Percentiles rank a stretch among this genome's conserved stretches.
Evolutionary conservation across 306 rosid species (phyloP).

Genomic region (Rosa lucieae): DNA sequence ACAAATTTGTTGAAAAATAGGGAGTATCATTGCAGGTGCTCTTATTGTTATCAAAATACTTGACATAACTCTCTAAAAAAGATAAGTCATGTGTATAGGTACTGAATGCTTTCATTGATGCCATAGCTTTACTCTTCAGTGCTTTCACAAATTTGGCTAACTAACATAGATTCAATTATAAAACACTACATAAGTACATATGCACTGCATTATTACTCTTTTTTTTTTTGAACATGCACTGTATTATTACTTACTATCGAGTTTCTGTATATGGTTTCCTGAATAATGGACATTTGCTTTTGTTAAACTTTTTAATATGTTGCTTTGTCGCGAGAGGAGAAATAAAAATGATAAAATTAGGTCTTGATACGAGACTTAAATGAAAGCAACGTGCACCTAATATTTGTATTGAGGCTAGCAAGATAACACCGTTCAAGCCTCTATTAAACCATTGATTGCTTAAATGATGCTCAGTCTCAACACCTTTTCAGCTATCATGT

Average conservation of each 20-base stretch:
- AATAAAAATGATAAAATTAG: background rate
- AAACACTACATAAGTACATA: background rate
- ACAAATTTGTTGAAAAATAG: background rate
- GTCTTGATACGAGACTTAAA: background rate
- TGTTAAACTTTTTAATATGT: background rate
- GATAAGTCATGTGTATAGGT: background rate
- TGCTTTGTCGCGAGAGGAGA: background rate
- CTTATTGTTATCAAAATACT: background rate
- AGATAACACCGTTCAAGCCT: background rate
- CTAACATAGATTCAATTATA: background rate
- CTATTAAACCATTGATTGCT: background rate
- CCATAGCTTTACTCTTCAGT: background rate
- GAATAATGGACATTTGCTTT: background rate
- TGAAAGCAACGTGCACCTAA: background rate
- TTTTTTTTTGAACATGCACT: too few species aligned
- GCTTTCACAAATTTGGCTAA: background rate
- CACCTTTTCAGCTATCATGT: background rate
- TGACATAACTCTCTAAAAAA: background rate
- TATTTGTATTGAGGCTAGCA: slow-evolving; percentile 2
- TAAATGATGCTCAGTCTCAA: too few species aligned
- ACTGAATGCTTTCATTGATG: background rate
- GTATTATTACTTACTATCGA: background rate
- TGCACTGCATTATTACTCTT: background rate
- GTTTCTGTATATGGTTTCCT: background rate
- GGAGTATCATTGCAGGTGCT: background rate